Base-by-base conservation (phyloP, 331 rosid species). In the Pyrus hybrid region DNA sequence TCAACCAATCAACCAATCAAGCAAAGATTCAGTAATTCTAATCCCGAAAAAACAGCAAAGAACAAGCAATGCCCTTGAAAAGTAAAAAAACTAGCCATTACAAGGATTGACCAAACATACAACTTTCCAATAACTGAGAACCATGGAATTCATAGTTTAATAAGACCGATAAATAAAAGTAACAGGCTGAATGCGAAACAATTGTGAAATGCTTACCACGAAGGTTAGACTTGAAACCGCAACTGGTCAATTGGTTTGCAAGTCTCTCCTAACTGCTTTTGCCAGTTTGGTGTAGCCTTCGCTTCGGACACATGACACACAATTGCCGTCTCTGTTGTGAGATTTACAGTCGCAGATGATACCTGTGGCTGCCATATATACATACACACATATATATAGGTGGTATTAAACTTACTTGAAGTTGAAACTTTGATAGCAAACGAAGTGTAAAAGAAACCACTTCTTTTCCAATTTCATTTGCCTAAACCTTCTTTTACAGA, bases 331-430 rank as follows among this genome's bases (percentile, higher is more conserved):
- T 92, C 97, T 0, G 99, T 87, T 29, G 92, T 63, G 69, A 95
- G 88, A 72, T 90, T 95, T 71, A 95, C 97, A 78, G 68, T 89
- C 11, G 97, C 99, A 79, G 97, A 87, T 37, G 93, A 86, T 67
- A 95, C 99, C 83, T 85, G 87, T 49, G 97, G 86, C 97, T 92
- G 90, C 74, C 86, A 81, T 75, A 75, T 4, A 43, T 54, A 76
- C 17, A 72, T 41, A 45, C 58, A 53, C 21, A 18, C 20, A 47
- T 7, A 17, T 1, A 51, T 3, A 7, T 41, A 41, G 47, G 47
- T 41, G 53, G 56, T 16, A 53, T 29, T 4, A 53, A 45, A 65
- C 18, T 70, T 75, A 17, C 54, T 14, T 69, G 4, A n/a, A n/a
- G n/a, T n/a, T n/a, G n/a, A 54, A 75, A 43, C 25, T 58, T 58